These are phyloP conservation scores for Ramaria sp. DNA, from an alignment of 768 basidiomycete genomes.

Conservation along the genomic window DNA sequence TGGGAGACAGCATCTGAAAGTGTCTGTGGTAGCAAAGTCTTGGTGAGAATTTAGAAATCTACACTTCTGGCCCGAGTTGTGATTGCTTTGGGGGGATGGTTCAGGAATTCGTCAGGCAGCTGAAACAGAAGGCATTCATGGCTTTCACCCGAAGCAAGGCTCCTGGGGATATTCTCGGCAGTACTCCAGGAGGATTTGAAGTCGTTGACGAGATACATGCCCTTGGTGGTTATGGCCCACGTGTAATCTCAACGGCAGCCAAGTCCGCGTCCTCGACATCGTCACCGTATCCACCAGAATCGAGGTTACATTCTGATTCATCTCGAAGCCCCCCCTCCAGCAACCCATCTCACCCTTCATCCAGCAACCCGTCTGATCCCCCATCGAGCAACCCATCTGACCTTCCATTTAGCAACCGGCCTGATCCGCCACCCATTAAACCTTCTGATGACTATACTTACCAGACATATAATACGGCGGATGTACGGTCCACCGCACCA, in stretches of 20 bases:
- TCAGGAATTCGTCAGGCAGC: neutral
- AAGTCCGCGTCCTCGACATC: neutral
- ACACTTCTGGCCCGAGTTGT: neutral
- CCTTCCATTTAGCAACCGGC: neutral
- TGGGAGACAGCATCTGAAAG: constrained; percentile 45
- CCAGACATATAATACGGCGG: neutral
- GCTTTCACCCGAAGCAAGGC: constrained; percentile 3
- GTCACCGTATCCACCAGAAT: neutral
- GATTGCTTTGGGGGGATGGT: neutral
- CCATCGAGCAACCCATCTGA: neutral
- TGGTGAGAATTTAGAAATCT: neutral
- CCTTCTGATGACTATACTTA: too few relatives aligned
- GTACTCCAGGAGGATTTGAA: neutral
- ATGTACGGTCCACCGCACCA: neutral
- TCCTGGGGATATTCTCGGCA: neutral
- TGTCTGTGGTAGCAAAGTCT: neutral
- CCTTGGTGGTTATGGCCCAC: neutral
- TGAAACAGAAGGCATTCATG: constrained; percentile 6
- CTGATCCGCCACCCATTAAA: too few relatives aligned
- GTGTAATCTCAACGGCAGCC: neutral
- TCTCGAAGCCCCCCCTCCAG: neutral
- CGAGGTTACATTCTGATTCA: neutral
- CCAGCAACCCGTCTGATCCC: neutral
- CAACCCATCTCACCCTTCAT: neutral
- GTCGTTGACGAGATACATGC: constrained; percentile 3